phyloP scores from a whole-genome alignment of 768 basidiomycete genomes.

The Hortiboletus flavorubellus region DNA sequence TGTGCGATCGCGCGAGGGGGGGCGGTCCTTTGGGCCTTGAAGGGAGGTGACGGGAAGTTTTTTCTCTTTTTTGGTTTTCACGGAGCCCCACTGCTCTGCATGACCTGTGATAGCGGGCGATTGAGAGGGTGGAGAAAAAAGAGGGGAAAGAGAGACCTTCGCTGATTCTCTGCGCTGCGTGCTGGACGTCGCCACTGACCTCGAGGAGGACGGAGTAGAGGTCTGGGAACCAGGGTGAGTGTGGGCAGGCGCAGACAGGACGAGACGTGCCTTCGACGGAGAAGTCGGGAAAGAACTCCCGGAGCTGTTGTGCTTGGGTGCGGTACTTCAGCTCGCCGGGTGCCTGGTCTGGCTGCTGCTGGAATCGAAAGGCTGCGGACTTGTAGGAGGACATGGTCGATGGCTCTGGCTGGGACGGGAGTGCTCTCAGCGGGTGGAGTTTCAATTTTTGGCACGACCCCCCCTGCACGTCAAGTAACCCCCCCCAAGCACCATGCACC shows the following conservation, averaged over 20 bases:
- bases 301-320: slow-evolving; percentile 54
- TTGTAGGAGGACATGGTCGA: slow-evolving; percentile 29
- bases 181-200: slow-evolving; percentile 61
- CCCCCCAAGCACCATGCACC: slow-evolving; percentile 11
- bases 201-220: slow-evolving; percentile 67
- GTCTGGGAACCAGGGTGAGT: slow-evolving; percentile 39
- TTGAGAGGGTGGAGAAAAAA: slow-evolving; percentile 5
- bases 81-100: slow-evolving; percentile 79
- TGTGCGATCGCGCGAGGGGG: slow-evolving; percentile 30
- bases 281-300: slow-evolving; percentile 70
- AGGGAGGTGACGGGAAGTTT: slow-evolving; percentile 45
- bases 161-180: slow-evolving; percentile 69
- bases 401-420: background rate
- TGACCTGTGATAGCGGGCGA: slow-evolving; percentile 45
- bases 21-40: slow-evolving; percentile 46
- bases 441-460: slow-evolving; percentile 19
- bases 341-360: slow-evolving; percentile 12
- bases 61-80: slow-evolving; percentile 87
- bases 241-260: slow-evolving; percentile 19
- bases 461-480: slow-evolving; percentile 11
- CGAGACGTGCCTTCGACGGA: slow-evolving; percentile 57
- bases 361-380: slow-evolving; percentile 26
- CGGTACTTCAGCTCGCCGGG: slow-evolving; percentile 42
- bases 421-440: background rate
- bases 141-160: slow-evolving; percentile 49